Evolutionary conservation across 2,329 filamentous ascomycete species (phyloP), one percentile per base, ranked within the genome.

Genomic region (Apiospora arundinis): DNA sequence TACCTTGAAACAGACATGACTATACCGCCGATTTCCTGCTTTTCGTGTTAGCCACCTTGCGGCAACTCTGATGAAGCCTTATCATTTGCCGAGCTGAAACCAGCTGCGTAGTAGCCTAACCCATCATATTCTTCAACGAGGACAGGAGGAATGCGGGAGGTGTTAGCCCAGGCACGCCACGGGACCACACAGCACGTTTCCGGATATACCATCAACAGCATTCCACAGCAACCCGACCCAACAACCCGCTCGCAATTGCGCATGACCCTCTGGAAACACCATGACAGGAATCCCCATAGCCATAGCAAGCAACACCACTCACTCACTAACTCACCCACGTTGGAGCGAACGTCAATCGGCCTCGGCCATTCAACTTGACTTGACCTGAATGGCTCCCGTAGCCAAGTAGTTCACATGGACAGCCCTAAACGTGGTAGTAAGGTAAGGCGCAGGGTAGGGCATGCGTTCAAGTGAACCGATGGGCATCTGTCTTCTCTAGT

Each of bases 161-260:
- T 40, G 56, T 23, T 40, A 14, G 32, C 28, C 56, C 56, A 63
- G 56, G 56, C 56, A 63, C 56, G 56, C 56, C 56, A 63, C 56
- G 56, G 18, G 11, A n/a, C 28, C 56, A 40, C 32, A 40, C 56
- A 63, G 56, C 56, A 63, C 56, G 56, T 63, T 63, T 63, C 56
- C 56, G 32, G 56, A 40, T 40, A n/a, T 37, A 9, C 56, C 56
- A 63, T 40, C 56, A 40, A 23, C 56, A 63, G 18, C 56, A 63
- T 63, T 63, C 56, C 56, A 63, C 32, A 63, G 56, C 56, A 40
- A n/a, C 32, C 18, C 56, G 56, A 5, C 32, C 56, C 56, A 63
- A 63, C 56, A 63, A 63, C 56, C 56, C 32, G 18, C 56, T 40
- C 56, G 56, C 56, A 63, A 23, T n/a, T 63, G 56, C 56, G n/a